These are phyloP conservation scores for Evansstolkia leycettana DNA, from an alignment of 495 filamentous ascomycete genomes.

Conservation along the genomic window DNA sequence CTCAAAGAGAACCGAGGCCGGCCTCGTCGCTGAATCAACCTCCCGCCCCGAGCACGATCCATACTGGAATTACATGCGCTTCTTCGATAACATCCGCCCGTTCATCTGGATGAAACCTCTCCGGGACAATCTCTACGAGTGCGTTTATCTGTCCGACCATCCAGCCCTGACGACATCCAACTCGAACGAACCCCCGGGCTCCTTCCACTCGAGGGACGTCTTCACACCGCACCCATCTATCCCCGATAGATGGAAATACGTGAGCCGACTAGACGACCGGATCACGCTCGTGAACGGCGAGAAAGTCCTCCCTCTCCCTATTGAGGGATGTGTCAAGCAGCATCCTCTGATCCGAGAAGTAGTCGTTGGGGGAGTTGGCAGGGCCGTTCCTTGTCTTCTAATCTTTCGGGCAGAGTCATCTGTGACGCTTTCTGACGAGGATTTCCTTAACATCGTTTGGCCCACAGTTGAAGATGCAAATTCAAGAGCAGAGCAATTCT, in stretches of 20 bases:
- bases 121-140: constrained; percentile 33
- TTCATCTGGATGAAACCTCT: constrained; percentile 41
- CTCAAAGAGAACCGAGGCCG: constrained; percentile 43
- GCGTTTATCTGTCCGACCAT: constrained; percentile 38
- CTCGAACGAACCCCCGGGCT: constrained; percentile 35
- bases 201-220: constrained; percentile 47
- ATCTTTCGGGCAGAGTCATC: constrained; percentile 30
- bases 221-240: constrained; percentile 50
- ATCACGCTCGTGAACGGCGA: constrained; percentile 56
- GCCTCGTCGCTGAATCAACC: constrained; percentile 36
- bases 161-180: constrained; percentile 42
- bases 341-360: constrained; percentile 40
- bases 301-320: constrained; percentile 52
- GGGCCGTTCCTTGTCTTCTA: constrained; percentile 39
- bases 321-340: constrained; percentile 45
- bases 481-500: constrained; percentile 36
- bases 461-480: constrained; percentile 38
- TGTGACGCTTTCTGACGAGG: constrained; percentile 18
- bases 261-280: constrained; percentile 48
- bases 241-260: constrained; percentile 50
- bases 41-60: constrained; percentile 32
- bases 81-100: constrained; percentile 30
- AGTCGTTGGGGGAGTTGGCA: constrained; percentile 44
- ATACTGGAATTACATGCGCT: constrained; percentile 42
- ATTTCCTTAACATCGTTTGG: constrained; percentile 35